These are phyloP conservation scores for Psidium friedrichsthalianum DNA, from an alignment of 345 rosid species.

Conservation along the genomic window DNA sequence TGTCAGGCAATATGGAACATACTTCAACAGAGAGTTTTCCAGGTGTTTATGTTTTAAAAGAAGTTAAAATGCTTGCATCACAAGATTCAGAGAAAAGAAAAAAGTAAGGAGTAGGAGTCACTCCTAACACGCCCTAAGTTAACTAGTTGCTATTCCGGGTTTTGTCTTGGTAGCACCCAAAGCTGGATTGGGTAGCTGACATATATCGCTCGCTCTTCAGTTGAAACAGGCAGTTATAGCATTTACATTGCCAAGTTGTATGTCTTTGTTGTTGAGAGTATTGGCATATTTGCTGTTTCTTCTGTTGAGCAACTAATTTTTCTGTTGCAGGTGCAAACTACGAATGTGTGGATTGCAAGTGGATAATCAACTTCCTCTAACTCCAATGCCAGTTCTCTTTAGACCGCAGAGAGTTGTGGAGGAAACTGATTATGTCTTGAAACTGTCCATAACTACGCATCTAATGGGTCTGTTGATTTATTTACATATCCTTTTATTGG, in stretches of 20 bases:
- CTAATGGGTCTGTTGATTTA: slow-evolving; percentile 75
- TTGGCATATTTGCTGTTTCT: neutral
- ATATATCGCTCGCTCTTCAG: neutral
- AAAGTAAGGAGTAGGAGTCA: neutral
- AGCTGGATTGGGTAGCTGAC: neutral
- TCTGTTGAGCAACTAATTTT: neutral
- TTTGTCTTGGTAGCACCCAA: neutral
- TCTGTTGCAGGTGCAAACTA: slow-evolving; percentile 58
- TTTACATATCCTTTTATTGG: slow-evolving; percentile 83
- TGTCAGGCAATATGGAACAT: too few species aligned
- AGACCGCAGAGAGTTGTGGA: slow-evolving; percentile 80
- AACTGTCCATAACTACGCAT: slow-evolving; percentile 72
- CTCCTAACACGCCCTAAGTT: neutral
- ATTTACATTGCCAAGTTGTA: neutral
- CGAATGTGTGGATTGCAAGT: slow-evolving; percentile 81
- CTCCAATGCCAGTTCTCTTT: slow-evolving; percentile 93
- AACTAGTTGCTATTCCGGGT: neutral
- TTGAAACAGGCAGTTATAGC: neutral
- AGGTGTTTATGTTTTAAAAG: neutral
- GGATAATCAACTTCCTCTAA: slow-evolving; percentile 92
- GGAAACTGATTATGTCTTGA: slow-evolving; percentile 56
- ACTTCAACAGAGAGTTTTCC: neutral
- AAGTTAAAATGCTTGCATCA: neutral
- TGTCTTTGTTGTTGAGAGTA: neutral
- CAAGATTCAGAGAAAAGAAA: neutral